Percentiles rank a stretch among this genome's conserved stretches.
phyloP scores from a whole-genome alignment of 305 asterid genomes.

The Vinca major region DNA sequence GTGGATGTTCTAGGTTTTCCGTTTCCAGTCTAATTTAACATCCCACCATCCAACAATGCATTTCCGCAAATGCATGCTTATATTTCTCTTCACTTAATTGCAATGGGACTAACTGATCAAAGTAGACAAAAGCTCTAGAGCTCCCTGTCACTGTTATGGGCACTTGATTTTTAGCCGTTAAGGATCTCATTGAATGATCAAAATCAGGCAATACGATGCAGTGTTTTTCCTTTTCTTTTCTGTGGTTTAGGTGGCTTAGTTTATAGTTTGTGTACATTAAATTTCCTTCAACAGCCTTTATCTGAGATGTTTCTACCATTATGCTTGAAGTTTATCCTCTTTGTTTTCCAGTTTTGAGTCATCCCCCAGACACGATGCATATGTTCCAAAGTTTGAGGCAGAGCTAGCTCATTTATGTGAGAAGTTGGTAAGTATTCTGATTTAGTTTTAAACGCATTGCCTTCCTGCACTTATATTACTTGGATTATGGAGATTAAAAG shows the following conservation, averaged over 20 bases:
- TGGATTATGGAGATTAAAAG: background rate
- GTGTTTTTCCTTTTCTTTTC: background rate
- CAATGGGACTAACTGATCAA: background rate
- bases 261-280: background rate
- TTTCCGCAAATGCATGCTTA: background rate
- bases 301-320: constrained; percentile 1
- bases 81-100: background rate
- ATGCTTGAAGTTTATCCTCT: constrained; percentile 5
- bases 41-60: background rate
- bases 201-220: too few relatives aligned
- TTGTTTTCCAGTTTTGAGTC: constrained; percentile 61
- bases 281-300: background rate
- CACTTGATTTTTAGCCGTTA: background rate
- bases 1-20: background rate
- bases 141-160: background rate
- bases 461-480: background rate
- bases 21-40: background rate
- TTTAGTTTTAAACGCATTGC: constrained; percentile 9
- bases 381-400: constrained; percentile 82
- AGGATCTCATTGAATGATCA: background rate
- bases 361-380: constrained; percentile 82
- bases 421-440: constrained; percentile 55
- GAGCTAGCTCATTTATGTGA: constrained; percentile 92
- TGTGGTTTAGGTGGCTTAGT: background rate
- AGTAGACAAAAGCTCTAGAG: background rate